Evolutionary conservation across 2,329 filamentous ascomycete genomes (phyloP).

Genomic region (Sordariomycetes sp.): DNA sequence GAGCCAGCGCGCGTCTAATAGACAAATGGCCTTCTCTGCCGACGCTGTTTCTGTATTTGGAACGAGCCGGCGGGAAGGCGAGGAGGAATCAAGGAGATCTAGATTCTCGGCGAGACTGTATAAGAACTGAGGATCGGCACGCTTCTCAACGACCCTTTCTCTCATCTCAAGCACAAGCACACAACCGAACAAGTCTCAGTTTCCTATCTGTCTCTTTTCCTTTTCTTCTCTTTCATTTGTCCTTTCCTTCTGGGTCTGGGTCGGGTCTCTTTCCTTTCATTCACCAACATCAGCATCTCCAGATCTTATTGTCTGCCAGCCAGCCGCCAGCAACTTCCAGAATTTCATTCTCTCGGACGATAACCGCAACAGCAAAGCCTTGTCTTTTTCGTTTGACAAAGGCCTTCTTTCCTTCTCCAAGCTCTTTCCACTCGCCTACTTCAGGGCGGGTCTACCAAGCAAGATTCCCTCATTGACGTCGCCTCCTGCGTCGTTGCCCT

Average conservation of each 20-base stretch:
- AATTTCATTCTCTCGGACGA: not conserved
- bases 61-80: not conserved
- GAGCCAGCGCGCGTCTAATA: constrained; percentile 1
- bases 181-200: constrained; percentile 8
- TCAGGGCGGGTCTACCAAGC: constrained; percentile 7
- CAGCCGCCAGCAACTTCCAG: not conserved
- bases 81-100: not conserved
- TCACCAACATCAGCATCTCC: not conserved
- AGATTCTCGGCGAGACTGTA: not conserved
- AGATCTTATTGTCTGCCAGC: not conserved
- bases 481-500: constrained; percentile 20
- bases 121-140: not conserved
- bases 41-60: constrained; percentile 2
- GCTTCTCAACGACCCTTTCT: constrained; percentile 6
- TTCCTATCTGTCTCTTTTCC: constrained; percentile 10
- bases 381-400: not conserved
- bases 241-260: constrained; percentile 14
- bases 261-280: constrained; percentile 6
- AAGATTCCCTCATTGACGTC: constrained; percentile 22
- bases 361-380: not conserved
- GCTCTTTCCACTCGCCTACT: not conserved
- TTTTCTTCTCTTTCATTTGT: constrained; percentile 15
- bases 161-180: constrained; percentile 9
- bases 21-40: not conserved
- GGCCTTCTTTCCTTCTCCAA: not conserved